Conservation (phyloP, 2,329 filamentous ascomycete species). For the Clarireedia hainanense region DNA sequence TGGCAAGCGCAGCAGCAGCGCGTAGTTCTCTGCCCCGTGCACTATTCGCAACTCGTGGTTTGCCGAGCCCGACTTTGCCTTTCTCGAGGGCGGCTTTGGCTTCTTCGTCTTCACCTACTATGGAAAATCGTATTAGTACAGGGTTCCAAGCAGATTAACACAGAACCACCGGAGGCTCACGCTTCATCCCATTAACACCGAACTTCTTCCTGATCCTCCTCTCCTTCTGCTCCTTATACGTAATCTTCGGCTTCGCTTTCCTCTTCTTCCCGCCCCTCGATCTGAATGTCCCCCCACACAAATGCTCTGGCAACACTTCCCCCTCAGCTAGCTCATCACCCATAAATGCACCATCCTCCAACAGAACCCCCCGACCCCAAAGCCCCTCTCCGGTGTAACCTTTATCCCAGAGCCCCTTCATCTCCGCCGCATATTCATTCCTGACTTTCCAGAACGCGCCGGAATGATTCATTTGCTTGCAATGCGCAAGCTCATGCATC, state of each 20-base stretch:
- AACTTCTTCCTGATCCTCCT: slow-evolving; percentile 52
- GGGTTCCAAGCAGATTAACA: not conserved
- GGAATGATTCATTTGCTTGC: slow-evolving; percentile 87
- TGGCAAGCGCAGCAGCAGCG: slow-evolving; percentile 51
- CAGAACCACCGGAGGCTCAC: not conserved
- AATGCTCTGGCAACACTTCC: slow-evolving; percentile 57
- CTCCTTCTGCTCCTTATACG: slow-evolving; percentile 37
- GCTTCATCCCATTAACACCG: slow-evolving; percentile 34
- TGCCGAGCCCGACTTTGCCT: slow-evolving; percentile 43
- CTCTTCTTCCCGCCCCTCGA: slow-evolving; percentile 45
- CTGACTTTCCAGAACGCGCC: slow-evolving; percentile 73
- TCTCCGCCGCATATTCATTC: slow-evolving; percentile 62
- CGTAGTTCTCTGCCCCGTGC: slow-evolving; percentile 51
- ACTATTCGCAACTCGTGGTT: slow-evolving; percentile 53
- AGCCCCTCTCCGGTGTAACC: slow-evolving; percentile 74
- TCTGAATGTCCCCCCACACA: slow-evolving; percentile 75
- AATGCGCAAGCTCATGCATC: slow-evolving; percentile 81
- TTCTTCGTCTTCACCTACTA: slow-evolving; percentile 50
- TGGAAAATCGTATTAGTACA: not conserved
- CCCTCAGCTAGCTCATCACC: slow-evolving; percentile 42
- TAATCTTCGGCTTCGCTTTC: slow-evolving; percentile 37
- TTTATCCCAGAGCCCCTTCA: slow-evolving; percentile 62
- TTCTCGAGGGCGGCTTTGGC: slow-evolving; percentile 32
- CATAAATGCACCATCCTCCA: slow-evolving; percentile 55
- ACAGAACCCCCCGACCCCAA: slow-evolving; percentile 64